These are phyloP conservation scores for Desmodesmus armatus DNA, from an alignment of 139 green algal genomes.

Conservation along the genomic window DNA sequence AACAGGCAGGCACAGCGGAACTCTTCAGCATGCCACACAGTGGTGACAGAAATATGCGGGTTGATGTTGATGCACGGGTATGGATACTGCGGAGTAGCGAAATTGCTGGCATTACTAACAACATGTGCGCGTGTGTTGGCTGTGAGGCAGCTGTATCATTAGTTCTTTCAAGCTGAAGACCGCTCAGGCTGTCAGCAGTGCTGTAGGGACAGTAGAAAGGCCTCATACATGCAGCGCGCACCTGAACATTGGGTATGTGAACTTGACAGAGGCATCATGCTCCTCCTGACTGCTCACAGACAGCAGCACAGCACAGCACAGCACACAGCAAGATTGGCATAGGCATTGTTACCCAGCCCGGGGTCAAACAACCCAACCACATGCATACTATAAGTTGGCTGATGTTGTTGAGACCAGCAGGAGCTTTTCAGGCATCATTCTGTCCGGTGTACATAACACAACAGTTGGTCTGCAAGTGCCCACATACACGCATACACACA, in stretches of 20 bases:
- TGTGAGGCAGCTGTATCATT: too few relatives aligned
- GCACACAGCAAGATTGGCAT: not conserved
- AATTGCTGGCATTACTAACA: too few relatives aligned
- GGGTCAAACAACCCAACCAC: not conserved
- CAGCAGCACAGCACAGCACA: not conserved
- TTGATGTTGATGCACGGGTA: too few relatives aligned
- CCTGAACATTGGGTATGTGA: conserved; percentile 67
- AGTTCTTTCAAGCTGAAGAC: too few relatives aligned
- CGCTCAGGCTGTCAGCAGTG: too few relatives aligned
- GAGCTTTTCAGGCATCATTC: not conserved
- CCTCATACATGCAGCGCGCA: too few relatives aligned
- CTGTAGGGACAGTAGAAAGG: too few relatives aligned
- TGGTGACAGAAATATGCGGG: too few relatives aligned
- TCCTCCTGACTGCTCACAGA: conserved; percentile 49
- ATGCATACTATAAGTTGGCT: not conserved
- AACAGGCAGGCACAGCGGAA: too few relatives aligned
- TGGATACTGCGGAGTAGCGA: too few relatives aligned
- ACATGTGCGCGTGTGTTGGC: too few relatives aligned
- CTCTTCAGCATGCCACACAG: too few relatives aligned
- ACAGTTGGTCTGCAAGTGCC: not conserved
- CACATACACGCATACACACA: not conserved
- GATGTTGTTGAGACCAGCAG: not conserved
- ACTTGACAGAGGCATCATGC: conserved; percentile 55
- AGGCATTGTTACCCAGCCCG: not conserved
- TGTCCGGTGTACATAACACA: not conserved